phyloP scores from a whole-genome alignment of 2,329 filamentous ascomycete genomes.

The Rutstroemia sp. region DNA sequence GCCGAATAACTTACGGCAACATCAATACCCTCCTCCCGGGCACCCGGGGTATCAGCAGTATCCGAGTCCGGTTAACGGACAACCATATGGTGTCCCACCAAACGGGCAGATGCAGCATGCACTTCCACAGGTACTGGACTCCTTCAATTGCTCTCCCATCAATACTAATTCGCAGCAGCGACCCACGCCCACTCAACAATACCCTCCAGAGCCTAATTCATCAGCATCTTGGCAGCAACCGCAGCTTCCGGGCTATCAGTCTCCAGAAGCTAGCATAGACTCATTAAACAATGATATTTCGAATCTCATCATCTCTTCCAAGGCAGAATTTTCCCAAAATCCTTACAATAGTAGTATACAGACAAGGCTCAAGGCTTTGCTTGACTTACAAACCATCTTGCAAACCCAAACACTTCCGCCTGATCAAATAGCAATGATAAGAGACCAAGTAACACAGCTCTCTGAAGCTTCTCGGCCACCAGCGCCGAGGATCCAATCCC shows the following conservation, averaged over 20 bases:
- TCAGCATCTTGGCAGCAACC: slow-evolving; percentile 27
- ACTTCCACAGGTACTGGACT: slow-evolving; percentile 23
- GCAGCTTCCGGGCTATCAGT: slow-evolving; percentile 27
- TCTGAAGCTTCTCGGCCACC: slow-evolving; percentile 29
- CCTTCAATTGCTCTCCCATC: not conserved
- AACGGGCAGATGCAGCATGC: slow-evolving; percentile 22
- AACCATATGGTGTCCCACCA: slow-evolving; percentile 15
- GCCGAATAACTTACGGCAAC: slow-evolving; percentile 39
- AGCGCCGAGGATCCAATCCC: slow-evolving; percentile 30
- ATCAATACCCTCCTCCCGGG: slow-evolving; percentile 33
- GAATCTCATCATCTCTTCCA: slow-evolving; percentile 65
- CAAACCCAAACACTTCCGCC: slow-evolving; percentile 70
- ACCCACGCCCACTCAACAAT: slow-evolving; percentile 15
- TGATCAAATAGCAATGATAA: slow-evolving; percentile 77
- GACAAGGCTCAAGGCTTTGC: slow-evolving; percentile 73
- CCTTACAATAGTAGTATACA: slow-evolving; percentile 70
- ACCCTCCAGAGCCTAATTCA: slow-evolving; percentile 24
- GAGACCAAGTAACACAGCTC: slow-evolving; percentile 75
- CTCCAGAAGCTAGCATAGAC: slow-evolving; percentile 54
- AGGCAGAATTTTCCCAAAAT: slow-evolving; percentile 66
- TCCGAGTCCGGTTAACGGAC: slow-evolving; percentile 17
- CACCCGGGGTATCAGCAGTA: slow-evolving; percentile 30
- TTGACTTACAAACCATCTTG: slow-evolving; percentile 77
- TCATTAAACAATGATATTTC: slow-evolving; percentile 78
- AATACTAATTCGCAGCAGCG: slow-evolving; percentile 12